Base-by-base conservation (phyloP, 2,329 filamentous ascomycete genomes). In the Plectosphaerella cucumerina region DNA sequence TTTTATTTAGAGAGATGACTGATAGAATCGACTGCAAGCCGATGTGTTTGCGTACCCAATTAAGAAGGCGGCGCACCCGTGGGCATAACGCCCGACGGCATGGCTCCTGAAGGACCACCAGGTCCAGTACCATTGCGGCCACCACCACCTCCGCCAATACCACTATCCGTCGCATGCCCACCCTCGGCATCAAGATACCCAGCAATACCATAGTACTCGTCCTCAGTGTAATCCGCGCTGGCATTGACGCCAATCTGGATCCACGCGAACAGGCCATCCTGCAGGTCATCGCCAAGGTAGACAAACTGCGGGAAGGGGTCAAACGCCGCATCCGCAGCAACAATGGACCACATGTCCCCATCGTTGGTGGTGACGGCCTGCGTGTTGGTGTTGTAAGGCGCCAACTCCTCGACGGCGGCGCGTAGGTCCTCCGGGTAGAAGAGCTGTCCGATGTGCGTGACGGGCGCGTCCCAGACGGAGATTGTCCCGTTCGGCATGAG, bases 391-490 rank as follows among this genome's bases (percentile, higher is more conserved):
- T 58, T 63, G 62, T 81, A 80, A 1, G 81, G 80, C 2, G 65
- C 59, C 1, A 68, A 66, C 17, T 65, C 60, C 52, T 83, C 78
- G 44, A 85, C 79, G 20, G 69, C 60, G 5, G 64, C 54, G 53
- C 82, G 74, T 33, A 86, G 74, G 49, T 73, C 70, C 59, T 85
- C 77, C 63, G 85, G 80, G 60, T 84, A 81, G 69, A 83, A 86
- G 50, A 83, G 65, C 63, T 87, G 82, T n/a, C 83, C 82, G 26
- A 86, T 75, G 63, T 86, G 81, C 9, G 79, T 76, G 49, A 80
- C 73, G 33, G 66, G 66, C 42, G 62, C 64, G 0, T 66, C 60
- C 50, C 53, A 57, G 26, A 60, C 63, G 15, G 43, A 47, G 5
- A 71, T 62, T 1, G 69, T 70, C 33, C 62, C 54, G 57, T 71